A percentile compares a stretch with the other conserved stretches of the same genome.
These are phyloP conservation scores for Rhodotorula taiwanensis DNA, from an alignment of 768 basidiomycete species.

Conservation along the genomic window DNA sequence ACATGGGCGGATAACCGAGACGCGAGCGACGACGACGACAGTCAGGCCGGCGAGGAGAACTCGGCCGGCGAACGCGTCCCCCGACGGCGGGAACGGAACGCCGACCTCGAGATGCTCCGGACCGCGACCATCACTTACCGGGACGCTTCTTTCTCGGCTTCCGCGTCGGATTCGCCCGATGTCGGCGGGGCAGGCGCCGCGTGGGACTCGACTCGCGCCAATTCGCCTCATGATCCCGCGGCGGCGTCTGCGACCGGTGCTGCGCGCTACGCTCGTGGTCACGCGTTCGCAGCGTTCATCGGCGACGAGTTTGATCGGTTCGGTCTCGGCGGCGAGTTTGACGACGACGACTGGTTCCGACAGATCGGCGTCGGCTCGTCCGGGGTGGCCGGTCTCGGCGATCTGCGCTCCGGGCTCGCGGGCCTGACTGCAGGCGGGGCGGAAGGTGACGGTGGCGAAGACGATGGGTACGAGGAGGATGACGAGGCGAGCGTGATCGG, in stretches of 20 bases:
- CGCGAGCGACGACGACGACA: conserved; percentile 2
- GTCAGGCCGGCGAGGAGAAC: neutral
- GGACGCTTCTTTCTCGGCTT: neutral
- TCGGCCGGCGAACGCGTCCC: neutral
- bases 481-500: neutral
- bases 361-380: neutral
- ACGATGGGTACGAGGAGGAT: neutral
- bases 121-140: conserved; percentile 12
- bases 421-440: no score
- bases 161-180: neutral
- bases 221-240: no score
- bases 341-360: conserved; percentile 18
- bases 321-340: conserved; percentile 5
- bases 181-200: no score
- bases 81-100: neutral
- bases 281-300: neutral
- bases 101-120: conserved; percentile 12
- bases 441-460: neutral
- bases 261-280: neutral
- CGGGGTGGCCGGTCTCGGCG: no score
- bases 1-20: neutral
- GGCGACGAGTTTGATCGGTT: conserved; percentile 24
- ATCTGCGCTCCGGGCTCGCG: no score
- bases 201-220: no score
- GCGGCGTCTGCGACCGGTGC: neutral